Evolutionary conservation across 768 basidiomycete species (phyloP).

Genomic region (Asterophora lycoperdoides): DNA sequence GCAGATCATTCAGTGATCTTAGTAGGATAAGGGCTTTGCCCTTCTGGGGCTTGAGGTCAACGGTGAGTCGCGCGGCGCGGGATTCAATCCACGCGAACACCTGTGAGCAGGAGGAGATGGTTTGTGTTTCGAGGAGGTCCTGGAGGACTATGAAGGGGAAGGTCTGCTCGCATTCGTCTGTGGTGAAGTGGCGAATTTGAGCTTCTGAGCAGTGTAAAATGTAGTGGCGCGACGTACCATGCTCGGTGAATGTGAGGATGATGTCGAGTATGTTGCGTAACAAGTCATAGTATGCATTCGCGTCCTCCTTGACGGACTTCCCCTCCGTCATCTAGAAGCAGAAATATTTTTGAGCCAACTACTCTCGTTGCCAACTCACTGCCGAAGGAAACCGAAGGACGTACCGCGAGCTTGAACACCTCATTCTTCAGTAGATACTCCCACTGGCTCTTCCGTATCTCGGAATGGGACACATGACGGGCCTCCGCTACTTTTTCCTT

Average conservation of each 20-base stretch:
- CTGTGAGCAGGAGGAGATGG: constrained; percentile 79
- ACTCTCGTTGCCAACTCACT: background rate
- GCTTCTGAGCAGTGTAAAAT: background rate
- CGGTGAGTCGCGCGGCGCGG: constrained; percentile 64
- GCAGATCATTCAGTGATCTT: constrained; percentile 81
- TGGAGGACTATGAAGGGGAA: constrained; percentile 74
- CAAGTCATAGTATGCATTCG: constrained; percentile 54
- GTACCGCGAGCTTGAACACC: constrained; percentile 67
- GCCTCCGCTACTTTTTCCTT: constrained; percentile 40
- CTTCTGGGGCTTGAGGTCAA: constrained; percentile 79
- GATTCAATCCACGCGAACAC: constrained; percentile 87
- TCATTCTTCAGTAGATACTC: constrained; percentile 69
- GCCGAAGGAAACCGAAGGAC: constrained; percentile 21
- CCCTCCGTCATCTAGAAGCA: constrained; percentile 60
- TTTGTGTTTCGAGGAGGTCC: constrained; percentile 82
- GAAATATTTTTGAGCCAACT: background rate
- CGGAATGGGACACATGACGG: constrained; percentile 40
- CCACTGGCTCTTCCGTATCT: constrained; percentile 70
- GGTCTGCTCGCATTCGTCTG: constrained; percentile 74
- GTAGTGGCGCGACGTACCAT: constrained; percentile 44
- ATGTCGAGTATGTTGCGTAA: constrained; percentile 66
- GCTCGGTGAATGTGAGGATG: constrained; percentile 71
- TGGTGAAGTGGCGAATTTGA: background rate
- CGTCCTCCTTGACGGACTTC: constrained; percentile 47
- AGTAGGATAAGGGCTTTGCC: constrained; percentile 84